Base-by-base conservation (phyloP, 768 basidiomycete genomes). In the Boletales sp. region DNA sequence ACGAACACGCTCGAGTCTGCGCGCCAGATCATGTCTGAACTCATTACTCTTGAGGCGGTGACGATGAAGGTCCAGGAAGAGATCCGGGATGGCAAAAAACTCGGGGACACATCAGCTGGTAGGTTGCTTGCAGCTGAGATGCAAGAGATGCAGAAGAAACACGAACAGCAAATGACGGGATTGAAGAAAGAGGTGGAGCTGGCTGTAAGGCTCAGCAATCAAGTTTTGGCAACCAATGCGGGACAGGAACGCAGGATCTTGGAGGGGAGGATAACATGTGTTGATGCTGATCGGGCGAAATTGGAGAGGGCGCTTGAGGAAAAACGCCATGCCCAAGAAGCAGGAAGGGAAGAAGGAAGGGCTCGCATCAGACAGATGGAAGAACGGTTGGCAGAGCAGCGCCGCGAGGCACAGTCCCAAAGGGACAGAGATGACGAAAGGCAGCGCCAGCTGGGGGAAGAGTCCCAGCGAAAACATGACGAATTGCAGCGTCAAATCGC, bases 11-110 rank as follows among this genome's bases (percentile, higher is more conserved):
- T 64, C 1, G 61, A 66, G 31, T 77, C 77, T 6, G 79, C 74
- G 1, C 68, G 66, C 7, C 53, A 46, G 3, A 74, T 81, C 41
- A 44, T 81, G 0, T 65, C 67, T 0, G 60, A 62, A 4, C 59
- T 82, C 41, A 47, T 76, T 4, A 51, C 55, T 21, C 71, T 71
- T 13, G 51, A 54, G 12, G 70, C 76, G 0, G 34, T 68, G 2
- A 58, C 70, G 2, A 64, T 79, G 8, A 71, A 68, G 28, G 75
- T 82, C 37, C 79, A 81, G 55, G 55, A 62, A 9, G 79, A 82
- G 53, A 64, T 80, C 1, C 71, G 70, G 30, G 64, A 71, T 35
- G 61, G 69, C 4, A 70, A 72, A 42, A 66, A 72, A 32, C 69
- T 81, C 17, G 59, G 67, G 2, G 64, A 80, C 46, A 79, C 80